A percentile compares a stretch with the other conserved stretches of the same genome.
Conservation (phyloP, 2,329 filamentous ascomycete species). For the Venturia asperata region DNA sequence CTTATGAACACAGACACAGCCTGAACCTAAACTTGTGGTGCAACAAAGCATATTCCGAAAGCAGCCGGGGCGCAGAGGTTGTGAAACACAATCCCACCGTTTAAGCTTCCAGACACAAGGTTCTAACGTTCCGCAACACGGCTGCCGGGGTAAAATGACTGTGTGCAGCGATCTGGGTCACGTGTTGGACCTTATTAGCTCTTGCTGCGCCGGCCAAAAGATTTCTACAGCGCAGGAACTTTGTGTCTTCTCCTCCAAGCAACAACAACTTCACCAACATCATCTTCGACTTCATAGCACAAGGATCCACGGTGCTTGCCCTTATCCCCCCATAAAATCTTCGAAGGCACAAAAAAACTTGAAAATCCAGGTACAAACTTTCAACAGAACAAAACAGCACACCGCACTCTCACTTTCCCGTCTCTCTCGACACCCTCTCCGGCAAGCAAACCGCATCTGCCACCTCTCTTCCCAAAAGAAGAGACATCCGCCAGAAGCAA, state of each 20-base stretch:
- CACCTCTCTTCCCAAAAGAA: conserved; percentile 2
- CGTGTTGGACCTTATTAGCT: background rate
- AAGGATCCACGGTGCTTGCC: conserved; percentile 19
- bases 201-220: conserved; percentile 1
- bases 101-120: background rate
- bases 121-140: background rate
- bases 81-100: background rate
- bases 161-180: background rate
- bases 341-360: conserved; percentile 33
- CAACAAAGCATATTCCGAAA: background rate
- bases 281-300: conserved; percentile 15
- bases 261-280: conserved; percentile 16
- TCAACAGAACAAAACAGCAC: background rate
- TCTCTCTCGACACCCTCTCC: background rate
- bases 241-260: conserved; percentile 7
- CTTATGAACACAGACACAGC: background rate
- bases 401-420: background rate
- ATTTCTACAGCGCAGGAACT: conserved; percentile 3
- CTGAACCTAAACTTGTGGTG: background rate
- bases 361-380: conserved; percentile 30
- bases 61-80: background rate
- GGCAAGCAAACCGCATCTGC: conserved; percentile 14
- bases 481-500: conserved; percentile 5
- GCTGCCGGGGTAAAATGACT: background rate
- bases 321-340: conserved; percentile 24